phyloP scores from a whole-genome alignment of 352 stramenopile species.

The Chrysophaeum taylorii region DNA sequence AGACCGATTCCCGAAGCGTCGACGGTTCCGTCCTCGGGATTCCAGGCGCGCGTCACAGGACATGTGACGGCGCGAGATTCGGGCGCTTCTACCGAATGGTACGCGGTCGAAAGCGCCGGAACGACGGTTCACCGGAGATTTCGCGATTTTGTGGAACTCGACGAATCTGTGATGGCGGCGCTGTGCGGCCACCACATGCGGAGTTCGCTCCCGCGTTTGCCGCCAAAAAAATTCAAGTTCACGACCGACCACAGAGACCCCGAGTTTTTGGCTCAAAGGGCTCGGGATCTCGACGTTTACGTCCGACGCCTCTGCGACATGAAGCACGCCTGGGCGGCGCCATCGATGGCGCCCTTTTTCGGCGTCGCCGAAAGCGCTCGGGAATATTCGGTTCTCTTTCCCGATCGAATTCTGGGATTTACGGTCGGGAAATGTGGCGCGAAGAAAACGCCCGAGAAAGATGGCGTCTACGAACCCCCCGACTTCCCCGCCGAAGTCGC shows the following conservation, averaged over 20 bases:
- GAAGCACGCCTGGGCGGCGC: not conserved
- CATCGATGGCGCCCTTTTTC: not conserved
- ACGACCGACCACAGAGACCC: not conserved
- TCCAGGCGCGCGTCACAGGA: not conserved
- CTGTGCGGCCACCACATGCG: not conserved
- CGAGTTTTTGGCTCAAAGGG: not conserved
- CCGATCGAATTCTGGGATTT: not conserved
- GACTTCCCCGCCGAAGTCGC: constrained; percentile 9
- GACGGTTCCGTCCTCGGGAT: not conserved
- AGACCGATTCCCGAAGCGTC: not conserved
- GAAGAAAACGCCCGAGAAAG: not conserved
- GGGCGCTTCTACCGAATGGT: not conserved
- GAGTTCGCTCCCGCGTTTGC: not conserved
- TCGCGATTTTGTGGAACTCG: constrained; percentile 9
- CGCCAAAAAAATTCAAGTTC: not conserved
- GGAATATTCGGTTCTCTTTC: constrained; percentile 5
- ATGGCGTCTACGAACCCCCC: not conserved
- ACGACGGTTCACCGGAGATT: constrained; percentile 10
- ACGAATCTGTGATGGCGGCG: not conserved
- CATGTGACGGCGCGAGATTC: not conserved
- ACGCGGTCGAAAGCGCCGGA: not conserved
- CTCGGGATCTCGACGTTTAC: not conserved
- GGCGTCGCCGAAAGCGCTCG: not conserved
- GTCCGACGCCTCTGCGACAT: not conserved
- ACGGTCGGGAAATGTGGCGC: not conserved